Conservation (phyloP, 2,329 filamentous ascomycete genomes). For the Bipolaris bicolor region DNA sequence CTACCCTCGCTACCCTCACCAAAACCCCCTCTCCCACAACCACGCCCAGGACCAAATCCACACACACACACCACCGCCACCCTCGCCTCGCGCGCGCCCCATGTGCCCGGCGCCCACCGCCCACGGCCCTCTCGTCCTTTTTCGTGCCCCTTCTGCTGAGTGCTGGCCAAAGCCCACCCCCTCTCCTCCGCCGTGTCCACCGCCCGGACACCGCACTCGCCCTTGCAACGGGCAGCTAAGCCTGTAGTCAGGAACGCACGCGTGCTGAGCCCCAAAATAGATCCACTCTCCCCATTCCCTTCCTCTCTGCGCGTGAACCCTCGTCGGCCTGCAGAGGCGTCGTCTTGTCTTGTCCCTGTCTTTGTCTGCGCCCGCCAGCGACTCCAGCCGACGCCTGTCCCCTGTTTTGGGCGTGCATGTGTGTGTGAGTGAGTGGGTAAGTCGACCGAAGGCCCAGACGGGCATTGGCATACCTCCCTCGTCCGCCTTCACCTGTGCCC, state of each 20-base stretch:
- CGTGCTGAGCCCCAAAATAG: slow-evolving; percentile 32
- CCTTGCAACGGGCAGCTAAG: slow-evolving; percentile 28
- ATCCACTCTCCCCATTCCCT: slow-evolving; percentile 19
- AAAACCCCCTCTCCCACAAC: no score
- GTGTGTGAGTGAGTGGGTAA: slow-evolving; percentile 28
- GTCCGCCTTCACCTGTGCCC: slow-evolving; percentile 43
- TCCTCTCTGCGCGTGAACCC: slow-evolving; percentile 3
- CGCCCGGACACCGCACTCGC: slow-evolving; percentile 10
- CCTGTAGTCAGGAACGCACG: slow-evolving; percentile 30
- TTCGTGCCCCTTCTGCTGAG: slow-evolving; percentile 10
- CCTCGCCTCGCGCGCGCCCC: slow-evolving; percentile 7
- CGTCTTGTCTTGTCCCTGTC: slow-evolving; percentile 9
- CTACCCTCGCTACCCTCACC: no score
- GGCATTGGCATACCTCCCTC: slow-evolving; percentile 26
- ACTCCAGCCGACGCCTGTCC: slow-evolving; percentile 11
- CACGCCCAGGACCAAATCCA: neutral
- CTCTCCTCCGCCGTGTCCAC: slow-evolving; percentile 6
- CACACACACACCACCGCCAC: neutral
- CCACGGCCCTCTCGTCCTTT: slow-evolving; percentile 6
- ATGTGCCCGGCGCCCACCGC: slow-evolving; percentile 22
- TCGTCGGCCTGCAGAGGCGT: slow-evolving; percentile 10
- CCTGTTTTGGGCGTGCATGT: slow-evolving; percentile 13
- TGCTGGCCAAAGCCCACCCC: slow-evolving; percentile 11
- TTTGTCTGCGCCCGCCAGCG: slow-evolving; percentile 22
- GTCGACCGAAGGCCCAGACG: slow-evolving; percentile 18